phyloP scores from a whole-genome alignment of 768 basidiomycete genomes.

The Russula sp. region DNA sequence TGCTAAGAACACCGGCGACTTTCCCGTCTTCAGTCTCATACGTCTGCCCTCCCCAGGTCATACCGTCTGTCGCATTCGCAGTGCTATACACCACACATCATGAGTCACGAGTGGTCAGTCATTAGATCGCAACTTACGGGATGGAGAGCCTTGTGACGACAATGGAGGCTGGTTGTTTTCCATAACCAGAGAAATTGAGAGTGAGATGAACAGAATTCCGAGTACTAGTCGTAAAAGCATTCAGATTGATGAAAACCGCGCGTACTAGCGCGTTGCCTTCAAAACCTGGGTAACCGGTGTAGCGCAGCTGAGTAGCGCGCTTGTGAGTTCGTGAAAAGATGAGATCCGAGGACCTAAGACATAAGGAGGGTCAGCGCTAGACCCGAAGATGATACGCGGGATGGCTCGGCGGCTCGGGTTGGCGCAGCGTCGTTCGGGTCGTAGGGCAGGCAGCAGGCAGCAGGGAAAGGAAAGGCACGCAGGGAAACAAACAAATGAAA shows the following conservation, averaged over 20 bases:
- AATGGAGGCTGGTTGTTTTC: constrained; percentile 39
- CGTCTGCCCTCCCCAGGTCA: constrained; percentile 58
- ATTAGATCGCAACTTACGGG: constrained; percentile 37
- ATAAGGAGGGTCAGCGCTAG: too few relatives aligned
- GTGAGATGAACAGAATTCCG: constrained; percentile 15
- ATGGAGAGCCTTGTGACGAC: constrained; percentile 51
- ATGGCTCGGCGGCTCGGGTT: too few relatives aligned
- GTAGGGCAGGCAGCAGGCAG: too few relatives aligned
- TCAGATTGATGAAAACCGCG: constrained; percentile 57
- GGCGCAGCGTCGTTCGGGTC: too few relatives aligned
- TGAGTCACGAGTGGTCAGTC: not conserved
- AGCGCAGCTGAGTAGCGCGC: too few relatives aligned
- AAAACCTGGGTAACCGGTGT: constrained; percentile 66
- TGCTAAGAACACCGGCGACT: constrained; percentile 39
- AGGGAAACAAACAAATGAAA: too few relatives aligned
- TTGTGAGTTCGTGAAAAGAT: too few relatives aligned
- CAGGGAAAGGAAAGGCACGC: too few relatives aligned
- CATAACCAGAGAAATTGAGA: constrained; percentile 3
- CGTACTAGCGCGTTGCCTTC: constrained; percentile 45
- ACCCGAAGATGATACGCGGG: too few relatives aligned
- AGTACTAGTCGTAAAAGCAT: constrained; percentile 39
- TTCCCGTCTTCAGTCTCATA: constrained; percentile 51
- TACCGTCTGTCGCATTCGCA: constrained; percentile 48
- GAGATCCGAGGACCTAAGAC: too few relatives aligned
- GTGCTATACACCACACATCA: constrained; percentile 36